Percentiles rank a stretch among this genome's conserved stretches.
Evolutionary conservation across 208 protist species (phyloP).

Genomic region (Blastocrithidia nonstop): DNA sequence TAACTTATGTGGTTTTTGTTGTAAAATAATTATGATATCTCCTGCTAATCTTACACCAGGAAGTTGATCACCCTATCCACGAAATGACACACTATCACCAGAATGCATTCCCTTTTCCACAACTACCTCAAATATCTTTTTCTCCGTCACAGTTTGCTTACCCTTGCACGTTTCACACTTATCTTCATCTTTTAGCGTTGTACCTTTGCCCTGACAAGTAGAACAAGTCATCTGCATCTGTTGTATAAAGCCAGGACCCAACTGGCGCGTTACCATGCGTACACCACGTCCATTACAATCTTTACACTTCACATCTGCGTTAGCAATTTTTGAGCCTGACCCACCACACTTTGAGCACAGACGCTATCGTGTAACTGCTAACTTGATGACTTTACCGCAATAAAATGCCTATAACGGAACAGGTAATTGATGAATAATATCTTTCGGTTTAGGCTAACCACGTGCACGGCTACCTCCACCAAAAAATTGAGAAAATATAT

Average conservation of each 20-base stretch:
- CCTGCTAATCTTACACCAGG: conserved; percentile 87
- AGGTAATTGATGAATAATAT: conserved; percentile 88
- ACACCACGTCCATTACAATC: conserved; percentile 90
- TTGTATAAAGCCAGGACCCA: conserved; percentile 95
- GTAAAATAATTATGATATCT: conserved; percentile 96
- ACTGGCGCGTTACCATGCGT: conserved; percentile 82
- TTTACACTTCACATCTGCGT: conserved; percentile 72
- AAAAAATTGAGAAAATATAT: conserved; percentile 87
- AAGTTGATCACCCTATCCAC: conserved; percentile 92
- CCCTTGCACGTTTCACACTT: conserved; percentile 91
- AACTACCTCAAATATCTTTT: conserved; percentile 95
- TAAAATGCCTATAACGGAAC: conserved; percentile 96
- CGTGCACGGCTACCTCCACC: conserved; percentile 67
- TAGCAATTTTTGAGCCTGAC: conserved; percentile 59
- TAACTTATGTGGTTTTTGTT: conserved; percentile 88
- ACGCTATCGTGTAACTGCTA: conserved; percentile 86
- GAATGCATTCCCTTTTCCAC: conserved; percentile 95
- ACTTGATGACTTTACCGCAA: conserved; percentile 93
- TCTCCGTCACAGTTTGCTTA: conserved; percentile 90
- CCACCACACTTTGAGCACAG: conserved; percentile 81
- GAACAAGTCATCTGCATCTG: conserved; percentile 91
- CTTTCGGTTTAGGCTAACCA: conserved; percentile 90
- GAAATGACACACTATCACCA: conserved; percentile 92
- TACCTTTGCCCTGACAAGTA: conserved; percentile 88
- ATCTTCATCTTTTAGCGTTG: conserved; percentile 84